These are phyloP conservation scores for Anthostomella pinea DNA, from an alignment of 2,329 filamentous ascomycete species.

Conservation along the genomic window DNA sequence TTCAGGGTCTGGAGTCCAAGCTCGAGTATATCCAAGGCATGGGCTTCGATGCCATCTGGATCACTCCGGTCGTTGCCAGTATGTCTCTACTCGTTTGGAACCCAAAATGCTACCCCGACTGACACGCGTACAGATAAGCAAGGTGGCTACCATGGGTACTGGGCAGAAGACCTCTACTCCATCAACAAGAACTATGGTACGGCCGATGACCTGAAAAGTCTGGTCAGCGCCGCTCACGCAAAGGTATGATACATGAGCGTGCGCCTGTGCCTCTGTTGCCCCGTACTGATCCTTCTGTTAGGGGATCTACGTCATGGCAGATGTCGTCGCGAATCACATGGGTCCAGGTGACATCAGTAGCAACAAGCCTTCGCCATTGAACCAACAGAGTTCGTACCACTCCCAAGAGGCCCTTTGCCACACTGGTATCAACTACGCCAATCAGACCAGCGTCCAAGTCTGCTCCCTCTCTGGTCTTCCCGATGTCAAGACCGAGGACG, in stretches of 20 bases:
- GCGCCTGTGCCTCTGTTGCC: constrained; percentile 17
- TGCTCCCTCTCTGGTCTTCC: constrained; percentile 61
- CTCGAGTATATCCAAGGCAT: constrained; percentile 63
- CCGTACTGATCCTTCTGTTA: background rate
- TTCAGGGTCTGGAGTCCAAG: constrained; percentile 53
- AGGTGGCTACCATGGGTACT: constrained; percentile 55
- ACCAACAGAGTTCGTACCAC: constrained; percentile 59
- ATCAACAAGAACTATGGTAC: constrained; percentile 60
- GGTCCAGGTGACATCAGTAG: constrained; percentile 48
- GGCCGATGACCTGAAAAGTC: constrained; percentile 53
- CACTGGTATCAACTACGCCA: constrained; percentile 51
- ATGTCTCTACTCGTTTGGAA: constrained; percentile 19
- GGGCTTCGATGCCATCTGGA: constrained; percentile 59
- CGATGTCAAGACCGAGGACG: constrained; percentile 56
- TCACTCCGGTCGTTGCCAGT: constrained; percentile 54
- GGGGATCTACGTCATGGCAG: constrained; percentile 43
- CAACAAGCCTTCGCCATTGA: constrained; percentile 42
- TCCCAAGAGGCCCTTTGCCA: constrained; percentile 57
- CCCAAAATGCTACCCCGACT: background rate
- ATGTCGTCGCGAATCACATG: constrained; percentile 54
- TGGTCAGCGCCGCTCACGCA: constrained; percentile 54
- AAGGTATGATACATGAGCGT: constrained; percentile 50
- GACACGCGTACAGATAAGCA: constrained; percentile 29
- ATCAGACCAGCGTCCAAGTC: constrained; percentile 45
- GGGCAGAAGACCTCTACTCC: constrained; percentile 47